These are phyloP conservation scores for Coniosporium apollinis DNA, from an alignment of 495 filamentous ascomycete species.

Conservation along the genomic window DNA sequence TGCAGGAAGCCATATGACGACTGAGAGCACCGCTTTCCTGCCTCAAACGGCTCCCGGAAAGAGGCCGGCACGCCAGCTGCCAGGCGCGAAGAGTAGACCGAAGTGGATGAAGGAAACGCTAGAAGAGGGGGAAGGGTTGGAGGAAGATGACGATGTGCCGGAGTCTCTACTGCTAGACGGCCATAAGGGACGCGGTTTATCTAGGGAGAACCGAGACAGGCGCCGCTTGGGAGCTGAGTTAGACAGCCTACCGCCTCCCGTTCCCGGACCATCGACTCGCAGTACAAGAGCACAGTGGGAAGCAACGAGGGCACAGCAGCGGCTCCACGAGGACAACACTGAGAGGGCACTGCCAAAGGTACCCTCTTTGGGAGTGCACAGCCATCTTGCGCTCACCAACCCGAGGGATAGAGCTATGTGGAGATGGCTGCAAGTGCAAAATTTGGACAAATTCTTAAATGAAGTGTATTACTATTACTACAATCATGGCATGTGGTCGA, in stretches of 20 bases:
- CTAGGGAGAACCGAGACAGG: neutral
- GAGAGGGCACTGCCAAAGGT: too few relatives aligned
- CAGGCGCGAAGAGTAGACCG: slow-evolving; percentile 7
- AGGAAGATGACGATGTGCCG: slow-evolving; percentile 83
- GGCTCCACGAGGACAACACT: slow-evolving; percentile 32
- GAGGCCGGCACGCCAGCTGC: slow-evolving; percentile 1
- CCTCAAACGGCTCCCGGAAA: neutral
- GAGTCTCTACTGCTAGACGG: slow-evolving; percentile 70
- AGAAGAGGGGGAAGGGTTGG: slow-evolving; percentile 87
- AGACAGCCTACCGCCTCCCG: slow-evolving; percentile 19
- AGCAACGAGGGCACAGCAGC: slow-evolving; percentile 42
- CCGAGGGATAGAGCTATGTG: slow-evolving; percentile 80
- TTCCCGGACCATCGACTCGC: slow-evolving; percentile 36
- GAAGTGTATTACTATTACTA: slow-evolving; percentile 86
- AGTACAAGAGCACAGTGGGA: slow-evolving; percentile 49
- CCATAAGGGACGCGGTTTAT: slow-evolving; percentile 1
- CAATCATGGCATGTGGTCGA: slow-evolving; percentile 80
- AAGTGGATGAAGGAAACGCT: slow-evolving; percentile 31
- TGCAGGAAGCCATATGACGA: slow-evolving; percentile 39
- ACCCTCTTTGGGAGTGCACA: too few relatives aligned
- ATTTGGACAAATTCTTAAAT: slow-evolving; percentile 77
- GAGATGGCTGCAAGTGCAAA: slow-evolving; percentile 86
- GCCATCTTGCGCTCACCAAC: slow-evolving; percentile 35
- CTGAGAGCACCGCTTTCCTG: slow-evolving; percentile 34
- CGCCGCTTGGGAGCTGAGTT: neutral